phyloP scores from a whole-genome alignment of 2,329 filamentous ascomycete genomes.

The Didymella exigua region DNA sequence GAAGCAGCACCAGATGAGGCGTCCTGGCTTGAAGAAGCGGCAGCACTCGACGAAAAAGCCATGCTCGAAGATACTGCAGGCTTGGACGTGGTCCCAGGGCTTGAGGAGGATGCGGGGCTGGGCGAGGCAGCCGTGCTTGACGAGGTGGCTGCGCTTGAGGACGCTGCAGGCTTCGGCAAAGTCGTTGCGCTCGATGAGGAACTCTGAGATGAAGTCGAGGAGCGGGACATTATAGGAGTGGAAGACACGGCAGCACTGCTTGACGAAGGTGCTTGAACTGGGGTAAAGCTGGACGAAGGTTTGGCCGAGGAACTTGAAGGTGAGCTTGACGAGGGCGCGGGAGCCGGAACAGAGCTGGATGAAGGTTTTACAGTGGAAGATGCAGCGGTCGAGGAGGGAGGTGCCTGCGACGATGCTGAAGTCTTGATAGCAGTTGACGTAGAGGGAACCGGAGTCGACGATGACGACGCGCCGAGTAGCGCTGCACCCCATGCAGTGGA shows the following conservation, averaged over 20 bases:
- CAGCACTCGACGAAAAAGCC: background rate
- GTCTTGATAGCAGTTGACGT: background rate
- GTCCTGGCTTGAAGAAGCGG: no score
- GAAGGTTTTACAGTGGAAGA: background rate
- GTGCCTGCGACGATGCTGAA: background rate
- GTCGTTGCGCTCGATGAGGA: background rate
- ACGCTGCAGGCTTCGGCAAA: background rate
- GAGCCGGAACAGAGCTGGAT: background rate
- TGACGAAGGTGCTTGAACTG: background rate
- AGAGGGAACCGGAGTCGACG: background rate
- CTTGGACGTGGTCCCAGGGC: no score
- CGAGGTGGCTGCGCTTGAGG: background rate
- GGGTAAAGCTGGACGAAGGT: background rate
- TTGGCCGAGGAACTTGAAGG: background rate
- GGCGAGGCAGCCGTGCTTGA: background rate
- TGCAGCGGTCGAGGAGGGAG: no score
- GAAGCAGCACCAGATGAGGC: background rate
- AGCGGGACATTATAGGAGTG: background rate
- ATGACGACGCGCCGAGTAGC: background rate
- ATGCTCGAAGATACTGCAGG: background rate
- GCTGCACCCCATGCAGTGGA: background rate
- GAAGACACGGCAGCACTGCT: background rate
- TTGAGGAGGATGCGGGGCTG: background rate
- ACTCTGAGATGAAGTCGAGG: background rate
- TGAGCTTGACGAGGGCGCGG: background rate